Percentiles rank a stretch among this genome's conserved stretches.
These are phyloP conservation scores for Ocimum tenuiflorum DNA, from an alignment of 257 asterid genomes.

Conservation along the genomic window DNA sequence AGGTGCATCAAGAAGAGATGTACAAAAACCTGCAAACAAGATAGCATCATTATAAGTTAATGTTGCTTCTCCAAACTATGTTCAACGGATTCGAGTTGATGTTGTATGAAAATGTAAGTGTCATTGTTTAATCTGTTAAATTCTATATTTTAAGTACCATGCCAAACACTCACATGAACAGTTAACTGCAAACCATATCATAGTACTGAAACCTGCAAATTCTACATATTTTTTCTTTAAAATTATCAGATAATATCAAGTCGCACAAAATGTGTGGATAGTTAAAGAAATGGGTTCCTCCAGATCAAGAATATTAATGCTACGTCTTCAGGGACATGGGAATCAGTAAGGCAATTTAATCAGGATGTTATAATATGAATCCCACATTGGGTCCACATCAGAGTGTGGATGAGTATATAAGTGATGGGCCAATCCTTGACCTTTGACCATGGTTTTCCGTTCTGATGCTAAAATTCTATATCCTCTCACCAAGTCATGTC, in stretches of 20 bases:
- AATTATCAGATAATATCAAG: not conserved
- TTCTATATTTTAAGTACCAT: not conserved
- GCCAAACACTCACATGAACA: not conserved
- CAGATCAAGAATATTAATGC: too few relatives aligned
- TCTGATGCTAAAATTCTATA: too few relatives aligned
- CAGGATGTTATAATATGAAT: too few relatives aligned
- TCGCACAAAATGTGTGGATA: not conserved
- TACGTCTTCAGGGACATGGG: not conserved
- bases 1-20: conserved; percentile 99
- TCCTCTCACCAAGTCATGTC: too few relatives aligned
- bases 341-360: not conserved
- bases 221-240: too few relatives aligned
- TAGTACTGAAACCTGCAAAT: not conserved
- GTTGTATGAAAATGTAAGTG: too few relatives aligned
- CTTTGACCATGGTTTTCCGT: too few relatives aligned
- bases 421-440: too few relatives aligned
- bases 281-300: not conserved
- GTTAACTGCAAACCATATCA: not conserved
- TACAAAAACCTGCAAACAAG: conserved; percentile 78
- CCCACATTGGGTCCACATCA: too few relatives aligned
- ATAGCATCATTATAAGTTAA: conserved; percentile 17
- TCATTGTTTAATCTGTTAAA: too few relatives aligned
- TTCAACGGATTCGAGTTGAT: not conserved
- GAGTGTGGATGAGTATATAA: too few relatives aligned
- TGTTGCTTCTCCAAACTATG: conserved; percentile 8